Base-by-base conservation (phyloP, 148 eudicot species). In the Rhododendron kiyosumense region DNA sequence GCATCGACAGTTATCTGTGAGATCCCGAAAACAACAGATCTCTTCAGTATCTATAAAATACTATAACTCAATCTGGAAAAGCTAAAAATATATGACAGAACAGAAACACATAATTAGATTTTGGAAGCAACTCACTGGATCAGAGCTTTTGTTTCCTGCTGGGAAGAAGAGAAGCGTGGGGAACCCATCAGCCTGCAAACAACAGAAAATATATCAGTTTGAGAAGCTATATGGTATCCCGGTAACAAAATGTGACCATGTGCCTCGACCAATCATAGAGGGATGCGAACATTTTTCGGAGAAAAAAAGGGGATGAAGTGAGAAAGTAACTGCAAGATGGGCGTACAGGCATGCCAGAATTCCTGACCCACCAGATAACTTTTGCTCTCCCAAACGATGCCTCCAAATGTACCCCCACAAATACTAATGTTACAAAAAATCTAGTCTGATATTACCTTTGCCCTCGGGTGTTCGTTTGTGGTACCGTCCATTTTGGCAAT, bases 401-500 rank as follows among this genome's bases (percentile, higher is more conserved):
- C 76, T 30, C 41, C 36, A 30, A 71, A 71, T 30, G 76, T 71
- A 71, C 41, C 28, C 28, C 9, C 59, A 18, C 17, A 52, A 18
- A 7, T 57, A 54, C 10, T 30, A 48, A 49, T 49, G 2, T 22
- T 54, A 10, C 30, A 81, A 5, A 34, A 20, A 83, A 4, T 10
- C 2, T 28, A 13, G 18, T 59, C 18, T 0, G 26, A 83, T 49
- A 26, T 79, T 93, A 96, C 99, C 99, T 94, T 96, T 15, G 92
- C 97, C 75, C 88, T 91, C 2, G 97, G 99, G 90, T 96, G 98
- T 84, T 96, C 99, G 79, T 96, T 96, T 84, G 99, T 95, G 81
- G 98, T 96, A 86, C 99, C 99, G 46, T 96, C 99, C 99, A 96
- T 96, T 88, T 96, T 96, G 87, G 99, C 97, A 80, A 96, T 86